Evolutionary conservation across 2,329 filamentous ascomycete species (phyloP).

Genomic region (Sporothrix phasma): DNA sequence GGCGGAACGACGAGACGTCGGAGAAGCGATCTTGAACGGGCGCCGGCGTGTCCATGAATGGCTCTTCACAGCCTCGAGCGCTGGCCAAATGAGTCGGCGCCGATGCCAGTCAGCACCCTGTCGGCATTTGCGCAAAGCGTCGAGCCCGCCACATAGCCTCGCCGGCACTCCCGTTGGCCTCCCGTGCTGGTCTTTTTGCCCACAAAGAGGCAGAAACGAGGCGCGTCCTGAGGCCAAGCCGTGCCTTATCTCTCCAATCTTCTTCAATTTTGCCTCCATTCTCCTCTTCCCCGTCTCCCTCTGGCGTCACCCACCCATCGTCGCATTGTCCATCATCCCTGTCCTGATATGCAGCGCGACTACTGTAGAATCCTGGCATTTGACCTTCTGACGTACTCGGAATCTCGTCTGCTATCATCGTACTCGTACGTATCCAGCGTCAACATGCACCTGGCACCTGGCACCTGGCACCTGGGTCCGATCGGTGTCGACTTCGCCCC

Average conservation of each 20-base stretch:
- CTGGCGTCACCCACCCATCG: neutral
- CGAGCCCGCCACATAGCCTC: neutral
- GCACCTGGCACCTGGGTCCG: neutral
- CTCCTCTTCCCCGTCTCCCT: neutral
- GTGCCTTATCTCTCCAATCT: neutral
- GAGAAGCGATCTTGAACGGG: neutral
- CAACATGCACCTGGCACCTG: too few species aligned
- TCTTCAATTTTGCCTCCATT: neutral
- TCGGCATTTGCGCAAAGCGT: neutral
- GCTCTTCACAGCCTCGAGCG: neutral
- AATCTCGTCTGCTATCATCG: neutral
- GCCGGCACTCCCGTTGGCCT: neutral
- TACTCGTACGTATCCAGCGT: neutral
- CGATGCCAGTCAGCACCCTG: neutral
- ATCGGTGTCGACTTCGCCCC: neutral
- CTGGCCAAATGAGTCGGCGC: neutral
- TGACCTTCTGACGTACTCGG: neutral
- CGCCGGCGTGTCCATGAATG: neutral
- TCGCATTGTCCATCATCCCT: neutral
- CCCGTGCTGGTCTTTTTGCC: neutral
- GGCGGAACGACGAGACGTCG: neutral
- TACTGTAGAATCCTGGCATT: neutral
- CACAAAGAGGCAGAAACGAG: too few species aligned
- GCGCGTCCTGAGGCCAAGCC: too few species aligned
- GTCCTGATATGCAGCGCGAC: neutral